A percentile compares a stretch with the other conserved stretches of the same genome.
phyloP scores from a whole-genome alignment of 2,329 filamentous ascomycete species.

The Tolypocladium cylindrosporum region DNA sequence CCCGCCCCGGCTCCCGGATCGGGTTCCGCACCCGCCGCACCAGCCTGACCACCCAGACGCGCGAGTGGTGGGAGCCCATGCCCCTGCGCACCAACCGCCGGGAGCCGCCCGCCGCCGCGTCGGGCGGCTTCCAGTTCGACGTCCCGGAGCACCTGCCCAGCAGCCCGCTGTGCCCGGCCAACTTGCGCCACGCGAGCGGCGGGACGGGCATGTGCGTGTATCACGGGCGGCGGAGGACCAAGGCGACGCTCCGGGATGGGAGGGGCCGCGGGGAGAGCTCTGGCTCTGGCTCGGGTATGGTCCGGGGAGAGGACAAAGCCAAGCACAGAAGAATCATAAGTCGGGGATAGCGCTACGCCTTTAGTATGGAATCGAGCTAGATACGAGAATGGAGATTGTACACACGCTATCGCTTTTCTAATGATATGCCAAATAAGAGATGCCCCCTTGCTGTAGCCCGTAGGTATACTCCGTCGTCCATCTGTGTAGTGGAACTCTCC shows the following conservation, averaged over 20 bases:
- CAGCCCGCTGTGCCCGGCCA: conserved; percentile 42
- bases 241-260: conserved; percentile 7
- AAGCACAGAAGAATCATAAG: neutral
- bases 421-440: neutral
- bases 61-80: conserved; percentile 26
- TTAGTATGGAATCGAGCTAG: neutral
- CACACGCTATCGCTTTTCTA: neutral
- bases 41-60: conserved; percentile 13
- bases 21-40: conserved; percentile 8
- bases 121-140: conserved; percentile 33
- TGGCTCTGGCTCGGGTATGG: neutral
- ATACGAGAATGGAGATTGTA: neutral
- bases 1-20: conserved; percentile 7
- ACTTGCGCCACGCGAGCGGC: conserved; percentile 31
- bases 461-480: neutral
- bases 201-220: conserved; percentile 41
- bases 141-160: conserved; percentile 39
- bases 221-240: conserved; percentile 27
- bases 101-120: neutral
- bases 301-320: neutral
- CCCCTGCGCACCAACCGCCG: conserved; percentile 12
- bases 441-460: too few relatives aligned
- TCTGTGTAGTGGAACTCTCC: neutral
- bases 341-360: neutral
- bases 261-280: conserved; percentile 14